A percentile compares a stretch with the other conserved stretches of the same genome.
Conservation (phyloP, 192 early-diverging fungal species). For the Backusella parvicylindrica region DNA sequence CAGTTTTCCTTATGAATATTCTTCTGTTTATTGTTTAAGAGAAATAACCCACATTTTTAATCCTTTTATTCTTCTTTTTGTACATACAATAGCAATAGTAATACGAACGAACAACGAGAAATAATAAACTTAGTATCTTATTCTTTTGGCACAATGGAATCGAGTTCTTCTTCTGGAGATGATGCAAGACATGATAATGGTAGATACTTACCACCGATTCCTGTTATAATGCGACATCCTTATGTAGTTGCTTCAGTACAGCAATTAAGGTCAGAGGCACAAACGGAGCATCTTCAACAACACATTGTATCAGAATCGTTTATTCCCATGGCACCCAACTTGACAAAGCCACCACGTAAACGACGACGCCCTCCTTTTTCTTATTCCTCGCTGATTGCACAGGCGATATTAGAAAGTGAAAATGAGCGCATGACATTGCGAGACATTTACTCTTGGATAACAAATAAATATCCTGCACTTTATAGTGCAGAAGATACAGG, state of each 20-base stretch:
- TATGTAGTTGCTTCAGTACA: conserved; percentile 15
- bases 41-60: background rate
- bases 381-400: conserved; percentile 78
- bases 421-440: conserved; percentile 67
- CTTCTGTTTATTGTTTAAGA: background rate
- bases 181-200: background rate
- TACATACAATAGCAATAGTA: background rate
- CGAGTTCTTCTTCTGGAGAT: background rate
- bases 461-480: conserved; percentile 69
- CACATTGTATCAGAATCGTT: conserved; percentile 38
- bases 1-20: background rate
- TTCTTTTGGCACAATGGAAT: background rate
- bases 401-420: conserved; percentile 68
- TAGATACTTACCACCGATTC: conserved; percentile 20
- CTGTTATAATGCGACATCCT: conserved; percentile 33
- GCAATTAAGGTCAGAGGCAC: conserved; percentile 21
- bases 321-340: conserved; percentile 30
- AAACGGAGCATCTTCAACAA: conserved; percentile 26
- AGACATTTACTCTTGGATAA: conserved; percentile 88
- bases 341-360: conserved; percentile 18
- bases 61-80: background rate
- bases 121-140: background rate
- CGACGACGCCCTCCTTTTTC: conserved; percentile 66
- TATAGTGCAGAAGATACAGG: conserved; percentile 66
- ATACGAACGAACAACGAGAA: background rate